Percentiles rank a stretch among this genome's conserved stretches.
Conservation (phyloP, 176 grass and related monocot species). For the Rhynchospora tenuis region DNA sequence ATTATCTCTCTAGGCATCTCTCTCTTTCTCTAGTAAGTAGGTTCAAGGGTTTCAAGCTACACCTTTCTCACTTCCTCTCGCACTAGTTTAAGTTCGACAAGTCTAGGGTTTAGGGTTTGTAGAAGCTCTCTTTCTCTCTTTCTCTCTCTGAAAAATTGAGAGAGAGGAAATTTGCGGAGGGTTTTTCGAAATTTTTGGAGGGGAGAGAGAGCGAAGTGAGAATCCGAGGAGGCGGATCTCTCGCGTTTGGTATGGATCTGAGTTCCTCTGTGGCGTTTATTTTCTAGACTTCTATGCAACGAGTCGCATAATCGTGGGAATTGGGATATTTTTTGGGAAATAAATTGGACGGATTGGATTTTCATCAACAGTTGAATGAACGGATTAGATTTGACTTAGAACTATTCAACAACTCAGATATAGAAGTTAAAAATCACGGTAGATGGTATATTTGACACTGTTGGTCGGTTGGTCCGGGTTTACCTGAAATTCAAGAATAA, state of each 20-base stretch:
- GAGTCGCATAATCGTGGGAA: background rate
- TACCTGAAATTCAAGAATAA: background rate
- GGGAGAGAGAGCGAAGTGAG: background rate
- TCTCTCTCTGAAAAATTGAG: background rate
- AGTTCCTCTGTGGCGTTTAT: background rate
- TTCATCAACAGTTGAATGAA: background rate
- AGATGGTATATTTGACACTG: no score
- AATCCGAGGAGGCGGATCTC: background rate
- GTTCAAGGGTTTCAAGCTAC: background rate
- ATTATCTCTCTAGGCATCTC: slow-evolving; percentile 99
- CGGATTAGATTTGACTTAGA: background rate
- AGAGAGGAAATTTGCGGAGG: background rate
- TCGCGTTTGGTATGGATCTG: background rate
- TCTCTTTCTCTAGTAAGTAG: background rate
- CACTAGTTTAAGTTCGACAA: background rate
- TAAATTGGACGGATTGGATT: background rate
- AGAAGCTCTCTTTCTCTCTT: background rate
- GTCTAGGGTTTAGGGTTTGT: slow-evolving; percentile 11
- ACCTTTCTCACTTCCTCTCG: background rate
- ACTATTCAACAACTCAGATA: background rate
- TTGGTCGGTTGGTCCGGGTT: no score
- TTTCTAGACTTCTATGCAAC: background rate
- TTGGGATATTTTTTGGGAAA: background rate
- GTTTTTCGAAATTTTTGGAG: slow-evolving; percentile 8
- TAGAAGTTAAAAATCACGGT: background rate